Percentiles rank a stretch among this genome's conserved stretches.
These are phyloP conservation scores for Amanita brunnescens DNA, from an alignment of 768 basidiomycete species.

Conservation along the genomic window DNA sequence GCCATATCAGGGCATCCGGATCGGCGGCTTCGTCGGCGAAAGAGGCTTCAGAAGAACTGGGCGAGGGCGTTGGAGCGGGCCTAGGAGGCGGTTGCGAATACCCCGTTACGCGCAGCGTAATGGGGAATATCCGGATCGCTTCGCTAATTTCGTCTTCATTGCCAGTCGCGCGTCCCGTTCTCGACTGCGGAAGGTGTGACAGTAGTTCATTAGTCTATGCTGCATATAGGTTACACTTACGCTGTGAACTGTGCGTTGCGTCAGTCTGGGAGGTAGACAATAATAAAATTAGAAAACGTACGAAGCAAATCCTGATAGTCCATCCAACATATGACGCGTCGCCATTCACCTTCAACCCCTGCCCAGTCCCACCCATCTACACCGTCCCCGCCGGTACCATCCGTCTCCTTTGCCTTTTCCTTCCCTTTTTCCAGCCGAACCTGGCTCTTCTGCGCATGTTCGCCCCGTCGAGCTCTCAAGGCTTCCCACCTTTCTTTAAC, in stretches of 20 bases:
- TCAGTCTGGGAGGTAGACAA: neutral
- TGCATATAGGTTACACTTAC: too few species aligned
- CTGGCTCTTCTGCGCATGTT: too few species aligned
- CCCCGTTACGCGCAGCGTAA: conserved; percentile 32
- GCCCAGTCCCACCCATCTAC: conserved; percentile 50
- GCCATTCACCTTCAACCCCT: conserved; percentile 44
- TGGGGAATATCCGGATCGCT: conserved; percentile 44
- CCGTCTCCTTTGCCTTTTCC: too few species aligned
- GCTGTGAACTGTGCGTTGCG: too few species aligned
- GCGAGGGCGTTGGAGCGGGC: too few species aligned
- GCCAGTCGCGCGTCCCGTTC: conserved; percentile 10
- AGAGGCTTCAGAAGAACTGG: too few species aligned
- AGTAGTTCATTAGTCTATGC: neutral
- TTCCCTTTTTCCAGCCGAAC: too few species aligned
- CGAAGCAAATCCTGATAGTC: conserved; percentile 47
- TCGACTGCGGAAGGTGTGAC: neutral
- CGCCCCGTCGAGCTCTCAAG: neutral
- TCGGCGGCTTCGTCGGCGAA: too few species aligned
- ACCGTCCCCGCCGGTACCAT: conserved; percentile 10
- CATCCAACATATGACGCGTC: conserved; percentile 52
- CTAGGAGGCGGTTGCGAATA: too few species aligned
- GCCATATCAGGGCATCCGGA: too few species aligned
- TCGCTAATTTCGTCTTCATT: conserved; percentile 26
- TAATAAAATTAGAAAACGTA: conserved; percentile 23
- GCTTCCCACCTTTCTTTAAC: neutral